phyloP scores from a whole-genome alignment of 1,139 yeast species.

The Sugiyamaella paludigena region DNA sequence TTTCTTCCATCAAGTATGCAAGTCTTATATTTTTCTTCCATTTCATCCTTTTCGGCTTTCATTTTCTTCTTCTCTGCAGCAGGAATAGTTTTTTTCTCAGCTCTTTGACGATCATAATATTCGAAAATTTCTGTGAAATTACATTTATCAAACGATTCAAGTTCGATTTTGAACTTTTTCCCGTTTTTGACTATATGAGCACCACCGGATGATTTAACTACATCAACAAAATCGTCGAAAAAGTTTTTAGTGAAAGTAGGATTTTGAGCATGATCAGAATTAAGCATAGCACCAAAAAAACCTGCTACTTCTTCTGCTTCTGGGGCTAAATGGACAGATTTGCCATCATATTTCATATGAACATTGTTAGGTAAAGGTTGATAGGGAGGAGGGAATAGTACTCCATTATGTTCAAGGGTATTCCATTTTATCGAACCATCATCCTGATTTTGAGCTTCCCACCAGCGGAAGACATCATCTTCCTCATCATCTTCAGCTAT shows the following conservation, averaged over 20 bases:
- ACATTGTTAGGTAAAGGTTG: conserved; percentile 82
- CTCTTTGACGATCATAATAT: conserved; percentile 67
- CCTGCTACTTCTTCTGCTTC: conserved; percentile 98
- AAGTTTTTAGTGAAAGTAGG: conserved; percentile 85
- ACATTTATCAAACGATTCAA: conserved; percentile 62
- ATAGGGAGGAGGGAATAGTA: conserved; percentile 88
- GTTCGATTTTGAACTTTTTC: conserved; percentile 42
- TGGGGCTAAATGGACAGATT: conserved; percentile 66
- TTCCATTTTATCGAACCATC: conserved; percentile 86
- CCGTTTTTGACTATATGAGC: conserved; percentile 41
- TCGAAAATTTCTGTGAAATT: conserved; percentile 76
- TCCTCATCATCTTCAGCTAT: conserved; percentile 42
- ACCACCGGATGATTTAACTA: conserved; percentile 68
- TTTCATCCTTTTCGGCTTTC: conserved; percentile 67
- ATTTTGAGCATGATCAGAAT: conserved; percentile 84
- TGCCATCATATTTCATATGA: conserved; percentile 70
- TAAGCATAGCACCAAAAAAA: conserved; percentile 83
- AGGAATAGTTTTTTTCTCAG: conserved; percentile 66
- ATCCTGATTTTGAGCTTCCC: conserved; percentile 69
- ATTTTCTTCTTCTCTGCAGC: conserved; percentile 69
- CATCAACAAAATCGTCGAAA: conserved; percentile 70
- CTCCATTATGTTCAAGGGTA: conserved; percentile 83
- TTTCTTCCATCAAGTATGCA: conserved; percentile 83
- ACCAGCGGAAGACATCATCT: conserved; percentile 71
- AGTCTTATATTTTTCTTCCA: conserved; percentile 78